A percentile compares a stretch with the other conserved stretches of the same genome.
Evolutionary conservation across 1,139 yeast species (phyloP).

Genomic region (Kodamaea plutei): DNA sequence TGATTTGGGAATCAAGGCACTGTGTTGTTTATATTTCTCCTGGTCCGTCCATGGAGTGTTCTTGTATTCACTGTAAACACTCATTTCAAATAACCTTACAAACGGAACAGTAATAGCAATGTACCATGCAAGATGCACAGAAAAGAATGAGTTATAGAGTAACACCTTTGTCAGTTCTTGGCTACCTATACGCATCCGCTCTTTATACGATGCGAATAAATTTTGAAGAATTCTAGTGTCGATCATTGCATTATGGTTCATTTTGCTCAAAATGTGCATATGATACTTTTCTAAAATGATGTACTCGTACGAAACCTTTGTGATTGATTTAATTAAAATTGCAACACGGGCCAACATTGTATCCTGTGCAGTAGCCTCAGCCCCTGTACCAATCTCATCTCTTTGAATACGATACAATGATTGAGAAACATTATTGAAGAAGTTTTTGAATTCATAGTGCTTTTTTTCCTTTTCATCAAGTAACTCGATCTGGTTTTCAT

Average conservation of each 20-base stretch:
- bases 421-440: conserved; percentile 25
- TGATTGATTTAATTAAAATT: conserved; percentile 27
- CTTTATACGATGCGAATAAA: conserved; percentile 22
- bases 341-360: conserved; percentile 10
- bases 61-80: conserved; percentile 27
- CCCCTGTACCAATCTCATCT: conserved; percentile 30
- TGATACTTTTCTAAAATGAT: conserved; percentile 40
- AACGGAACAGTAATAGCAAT: conserved; percentile 37
- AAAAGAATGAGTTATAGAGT: conserved; percentile 31
- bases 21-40: conserved; percentile 7
- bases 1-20: conserved; percentile 10
- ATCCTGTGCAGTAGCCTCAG: conserved; percentile 9
- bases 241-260: conserved; percentile 31
- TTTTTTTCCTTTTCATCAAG: conserved; percentile 21
- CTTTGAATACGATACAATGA: conserved; percentile 25
- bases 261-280: conserved; percentile 35
- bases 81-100: conserved; percentile 33
- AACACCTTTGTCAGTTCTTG: conserved; percentile 25
- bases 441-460: conserved; percentile 29
- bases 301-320: conserved; percentile 40
- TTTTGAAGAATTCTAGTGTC: conserved; percentile 21
- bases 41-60: conserved; percentile 15
- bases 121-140: conserved; percentile 39
- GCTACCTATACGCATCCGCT: conserved; percentile 11
- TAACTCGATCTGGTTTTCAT: conserved; percentile 9